Evolutionary conservation across 208 protist species (phyloP).

Genomic region (Leishmania aethiopica): DNA sequence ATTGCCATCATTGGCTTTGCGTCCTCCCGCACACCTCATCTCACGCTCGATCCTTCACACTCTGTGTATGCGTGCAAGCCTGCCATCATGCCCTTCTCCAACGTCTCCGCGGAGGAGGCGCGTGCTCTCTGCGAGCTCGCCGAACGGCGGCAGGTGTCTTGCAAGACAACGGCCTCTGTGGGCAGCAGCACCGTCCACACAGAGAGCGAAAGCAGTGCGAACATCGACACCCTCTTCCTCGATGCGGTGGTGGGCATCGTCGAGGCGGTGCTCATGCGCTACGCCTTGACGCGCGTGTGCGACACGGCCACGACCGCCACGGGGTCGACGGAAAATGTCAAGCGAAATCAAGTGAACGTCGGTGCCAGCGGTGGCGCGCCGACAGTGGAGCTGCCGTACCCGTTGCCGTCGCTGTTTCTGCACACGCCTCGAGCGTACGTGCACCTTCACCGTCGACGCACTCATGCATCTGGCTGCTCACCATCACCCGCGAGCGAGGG

Average conservation of each 20-base stretch:
- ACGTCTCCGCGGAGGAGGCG: slow-evolving; percentile 26
- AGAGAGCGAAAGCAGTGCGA: not conserved
- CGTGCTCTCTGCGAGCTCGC: slow-evolving; percentile 15
- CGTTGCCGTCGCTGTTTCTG: slow-evolving; percentile 64
- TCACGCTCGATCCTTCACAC: slow-evolving; percentile 4
- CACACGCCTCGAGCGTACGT: slow-evolving; percentile 33
- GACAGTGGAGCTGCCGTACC: slow-evolving; percentile 29
- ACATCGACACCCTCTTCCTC: slow-evolving; percentile 22
- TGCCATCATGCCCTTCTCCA: slow-evolving; percentile 41
- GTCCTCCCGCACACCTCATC: not conserved
- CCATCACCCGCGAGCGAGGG: not conserved
- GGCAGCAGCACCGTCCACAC: not conserved
- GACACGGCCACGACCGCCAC: not conserved
- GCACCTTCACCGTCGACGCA: not conserved
- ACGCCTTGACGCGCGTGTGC: slow-evolving; percentile 14
- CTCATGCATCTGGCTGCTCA: too few species aligned
- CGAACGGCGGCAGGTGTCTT: not conserved
- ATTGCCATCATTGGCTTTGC: not conserved
- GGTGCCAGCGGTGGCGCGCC: not conserved
- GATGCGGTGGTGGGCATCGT: slow-evolving; percentile 25
- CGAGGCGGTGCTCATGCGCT: slow-evolving; percentile 19
- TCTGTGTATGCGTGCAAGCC: not conserved
- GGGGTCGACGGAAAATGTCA: not conserved
- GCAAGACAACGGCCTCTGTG: not conserved
- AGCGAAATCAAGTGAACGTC: not conserved